Base-by-base conservation (phyloP, 2,329 filamentous ascomycete species). In the Fusarium penzigii region DNA sequence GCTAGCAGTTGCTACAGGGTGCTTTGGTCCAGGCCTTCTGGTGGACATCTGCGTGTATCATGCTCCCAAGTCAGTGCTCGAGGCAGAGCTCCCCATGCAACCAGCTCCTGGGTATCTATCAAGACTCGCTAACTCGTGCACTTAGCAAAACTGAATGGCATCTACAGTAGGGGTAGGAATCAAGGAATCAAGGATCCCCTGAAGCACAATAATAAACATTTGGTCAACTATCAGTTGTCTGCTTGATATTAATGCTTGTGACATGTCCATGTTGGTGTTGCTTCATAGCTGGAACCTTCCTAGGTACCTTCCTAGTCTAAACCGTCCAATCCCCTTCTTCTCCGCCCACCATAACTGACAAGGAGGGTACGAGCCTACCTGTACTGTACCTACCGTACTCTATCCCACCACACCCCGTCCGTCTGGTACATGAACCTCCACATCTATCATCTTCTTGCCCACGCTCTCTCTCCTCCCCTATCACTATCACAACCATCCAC, bases 381-480 rank as follows among this genome's bases (percentile, higher is more conserved):
- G 39, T 40, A 39, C 16, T 39, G 36, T 9, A 25, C 20, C 20
- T 25, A 25, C 20, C 20, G 20, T 25, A 25, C 20, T n/a, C 20
- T 25, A 47, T 46, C 48, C 44, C 40, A 29, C 49, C 41, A 25
- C 41, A 29, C 25, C 41, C 41, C 14, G 20, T 42, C 48, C 45
- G 43, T 46, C 50, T 46, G 44, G 32, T 9, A 4, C 32, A 36
- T 36, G 32, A 49, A 36, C 52, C 42, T 52, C 43, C 56, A 61
- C 58, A 61, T 65, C 61, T 55, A 64, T 63, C 55, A 53, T 53
- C 52, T 56, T 58, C 58, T 47, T 61, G 57, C 56, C 51, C 51
- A 53, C 50, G 48, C 59, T 59, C 46, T 49, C 52, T 54, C 56
- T 59, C 55, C 53, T 59, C 51, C 58, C 53, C 51, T 55, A 56